Conservation (phyloP, 805 yeast species). For the Kuraishia capsulata region DNA sequence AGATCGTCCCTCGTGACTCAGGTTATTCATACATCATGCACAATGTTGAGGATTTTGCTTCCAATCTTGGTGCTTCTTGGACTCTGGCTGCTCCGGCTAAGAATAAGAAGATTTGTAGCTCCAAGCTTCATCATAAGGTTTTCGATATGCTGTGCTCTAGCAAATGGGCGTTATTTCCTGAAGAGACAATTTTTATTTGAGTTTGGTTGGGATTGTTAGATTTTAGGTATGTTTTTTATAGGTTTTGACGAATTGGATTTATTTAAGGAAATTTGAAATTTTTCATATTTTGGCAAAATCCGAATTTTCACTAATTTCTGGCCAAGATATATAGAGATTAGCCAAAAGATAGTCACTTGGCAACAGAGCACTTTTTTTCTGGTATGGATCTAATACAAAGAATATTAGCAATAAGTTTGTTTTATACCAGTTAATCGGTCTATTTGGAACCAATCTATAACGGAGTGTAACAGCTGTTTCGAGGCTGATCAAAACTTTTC, state of each 20-base stretch:
- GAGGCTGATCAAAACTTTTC: too few species aligned
- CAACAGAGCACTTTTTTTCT: too few species aligned
- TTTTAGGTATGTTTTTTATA: too few species aligned
- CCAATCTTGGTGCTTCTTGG: neutral
- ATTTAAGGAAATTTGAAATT: neutral
- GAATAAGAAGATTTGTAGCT: slow-evolving; percentile 9
- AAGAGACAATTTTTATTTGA: neutral
- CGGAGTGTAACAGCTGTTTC: too few species aligned
- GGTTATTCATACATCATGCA: neutral
- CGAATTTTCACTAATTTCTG: neutral
- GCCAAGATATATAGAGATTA: too few species aligned
- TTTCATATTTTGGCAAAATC: neutral
- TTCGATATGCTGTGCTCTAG: slow-evolving; percentile 19
- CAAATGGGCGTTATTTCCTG: neutral
- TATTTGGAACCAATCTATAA: too few species aligned
- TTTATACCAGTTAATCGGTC: too few species aligned
- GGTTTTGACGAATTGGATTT: too few species aligned
- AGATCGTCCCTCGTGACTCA: neutral
- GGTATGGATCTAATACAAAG: too few species aligned
- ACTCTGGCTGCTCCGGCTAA: neutral
- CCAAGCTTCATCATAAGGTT: slow-evolving; percentile 18
- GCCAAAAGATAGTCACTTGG: too few species aligned
- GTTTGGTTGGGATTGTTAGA: too few species aligned
- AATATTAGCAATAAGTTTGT: too few species aligned
- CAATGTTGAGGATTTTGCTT: neutral